Percentiles rank a stretch among this genome's conserved stretches.
phyloP scores from a whole-genome alignment of 306 rosid species.

The Vigna trinervia region DNA sequence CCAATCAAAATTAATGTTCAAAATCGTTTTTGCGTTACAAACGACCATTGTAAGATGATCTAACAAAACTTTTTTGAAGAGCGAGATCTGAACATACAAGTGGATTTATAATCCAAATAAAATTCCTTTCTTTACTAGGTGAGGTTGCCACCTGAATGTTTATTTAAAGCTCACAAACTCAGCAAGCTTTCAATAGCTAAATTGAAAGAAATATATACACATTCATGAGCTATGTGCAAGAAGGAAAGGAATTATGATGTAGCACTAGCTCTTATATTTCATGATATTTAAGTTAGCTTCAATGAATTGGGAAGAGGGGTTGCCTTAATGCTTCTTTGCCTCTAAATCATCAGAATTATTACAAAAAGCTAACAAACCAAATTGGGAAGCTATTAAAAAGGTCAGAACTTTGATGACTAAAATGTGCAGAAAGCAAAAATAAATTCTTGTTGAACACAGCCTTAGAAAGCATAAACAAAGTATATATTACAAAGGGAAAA shows the following conservation, averaged over 20 bases:
- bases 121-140: not conserved
- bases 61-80: not conserved
- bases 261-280: not conserved
- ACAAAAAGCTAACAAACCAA: slow-evolving; percentile 9
- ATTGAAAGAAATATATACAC: not conserved
- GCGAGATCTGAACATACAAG: slow-evolving; percentile 4
- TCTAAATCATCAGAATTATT: not conserved
- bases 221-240: too few species aligned
- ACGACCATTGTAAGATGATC: not conserved
- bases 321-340: not conserved
- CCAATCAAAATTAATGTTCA: not conserved
- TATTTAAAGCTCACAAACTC: not conserved
- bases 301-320: not conserved
- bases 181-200: not conserved
- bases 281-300: not conserved
- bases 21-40: not conserved
- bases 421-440: slow-evolving; percentile 18
- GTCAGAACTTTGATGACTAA: not conserved
- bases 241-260: not conserved
- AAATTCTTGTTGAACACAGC: slow-evolving; percentile 10
- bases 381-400: not conserved
- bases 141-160: not conserved
- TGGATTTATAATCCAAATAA: slow-evolving; percentile 16
- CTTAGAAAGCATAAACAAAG: not conserved
- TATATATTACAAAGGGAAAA: not conserved